These are phyloP conservation scores for Cryphonectria japonica DNA, from an alignment of 2,329 filamentous ascomycete genomes.

Conservation along the genomic window DNA sequence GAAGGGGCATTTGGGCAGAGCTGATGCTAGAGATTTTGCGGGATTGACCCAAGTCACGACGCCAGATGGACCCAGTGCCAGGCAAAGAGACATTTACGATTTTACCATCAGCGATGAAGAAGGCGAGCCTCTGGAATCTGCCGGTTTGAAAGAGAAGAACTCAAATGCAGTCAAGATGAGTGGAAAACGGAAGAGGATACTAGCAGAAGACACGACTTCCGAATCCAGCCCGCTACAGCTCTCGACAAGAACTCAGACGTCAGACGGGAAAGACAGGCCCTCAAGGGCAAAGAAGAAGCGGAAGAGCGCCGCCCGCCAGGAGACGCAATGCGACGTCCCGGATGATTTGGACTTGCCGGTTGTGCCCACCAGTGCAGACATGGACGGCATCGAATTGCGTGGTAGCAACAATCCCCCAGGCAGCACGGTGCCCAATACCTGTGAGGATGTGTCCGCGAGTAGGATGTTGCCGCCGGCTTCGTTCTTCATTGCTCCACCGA, in stretches of 20 bases:
- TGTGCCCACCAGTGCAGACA: conserved; percentile 29
- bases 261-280: conserved; percentile 4
- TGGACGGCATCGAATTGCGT: conserved; percentile 14
- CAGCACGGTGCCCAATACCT: conserved; percentile 21
- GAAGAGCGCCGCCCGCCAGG: background rate
- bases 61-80: conserved; percentile 32
- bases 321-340: conserved; percentile 12
- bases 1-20: conserved; percentile 5
- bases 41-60: conserved; percentile 42
- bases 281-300: conserved; percentile 25
- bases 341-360: conserved; percentile 34
- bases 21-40: conserved; percentile 28
- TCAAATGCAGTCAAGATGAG: conserved; percentile 11
- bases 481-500: conserved; percentile 40
- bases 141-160: conserved; percentile 5
- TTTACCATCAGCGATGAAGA: conserved; percentile 49
- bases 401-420: conserved; percentile 23
- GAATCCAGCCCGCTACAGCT: conserved; percentile 11
- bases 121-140: conserved; percentile 18
- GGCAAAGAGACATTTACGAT: conserved; percentile 45
- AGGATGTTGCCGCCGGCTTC: conserved; percentile 28
- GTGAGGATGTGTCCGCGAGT: background rate
- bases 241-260: background rate
- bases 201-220: background rate
- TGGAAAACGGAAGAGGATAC: conserved; percentile 31